Base-by-base conservation (phyloP, 1,284 basidiomycete genomes). In the Gomphus sp. region DNA sequence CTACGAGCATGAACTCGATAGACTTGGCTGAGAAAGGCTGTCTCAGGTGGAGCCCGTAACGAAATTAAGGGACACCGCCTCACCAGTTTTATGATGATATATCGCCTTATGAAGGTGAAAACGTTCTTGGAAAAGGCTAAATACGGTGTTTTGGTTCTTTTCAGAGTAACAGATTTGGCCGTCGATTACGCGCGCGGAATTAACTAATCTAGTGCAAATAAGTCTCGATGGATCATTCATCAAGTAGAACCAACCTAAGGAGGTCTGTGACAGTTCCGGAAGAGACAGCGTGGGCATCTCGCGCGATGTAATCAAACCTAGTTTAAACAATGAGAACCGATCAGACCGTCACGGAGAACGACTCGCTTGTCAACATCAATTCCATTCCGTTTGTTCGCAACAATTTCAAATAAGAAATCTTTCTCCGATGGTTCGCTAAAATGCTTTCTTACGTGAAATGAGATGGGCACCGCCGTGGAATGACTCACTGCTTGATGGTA, bases 341-440 rank as follows among this genome's bases (percentile, higher is more conserved):
- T 47, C 25, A 18, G 44, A 37, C 60, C 18, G 28, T 31, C 56
- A 14, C 25, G 18, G 37, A 41, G 28, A 34, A 49, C 37, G 28
- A 69, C 70, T 52, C 58, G 87, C 87, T 90, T 91, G 75, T 91
- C 89, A 3, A 91, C 89, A 64, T 91, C 89, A 6, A 91, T 74
- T 0, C 89, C 89, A 61, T 90, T 91, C 3, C 81, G 74, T 67
- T 80, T 80, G 71, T 91, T 91, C 0, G 84, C 84, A 1, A 91
- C 86, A 53, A 91, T 90, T 60, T 91, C 85, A 65, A 81, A 83
- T 39, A 82, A 67, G 61, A 79, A 82, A n/a, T 65, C 67, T 64
- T 76, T 72, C 57, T 79, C 80, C 10, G 70, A 62, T 16, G 64
- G 64, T 14, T 59, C 45, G 36, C 65, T 64, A 34, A 2, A 25